These are phyloP conservation scores for Castanospermum australe DNA, from an alignment of 306 rosid genomes.

Conservation along the genomic window DNA sequence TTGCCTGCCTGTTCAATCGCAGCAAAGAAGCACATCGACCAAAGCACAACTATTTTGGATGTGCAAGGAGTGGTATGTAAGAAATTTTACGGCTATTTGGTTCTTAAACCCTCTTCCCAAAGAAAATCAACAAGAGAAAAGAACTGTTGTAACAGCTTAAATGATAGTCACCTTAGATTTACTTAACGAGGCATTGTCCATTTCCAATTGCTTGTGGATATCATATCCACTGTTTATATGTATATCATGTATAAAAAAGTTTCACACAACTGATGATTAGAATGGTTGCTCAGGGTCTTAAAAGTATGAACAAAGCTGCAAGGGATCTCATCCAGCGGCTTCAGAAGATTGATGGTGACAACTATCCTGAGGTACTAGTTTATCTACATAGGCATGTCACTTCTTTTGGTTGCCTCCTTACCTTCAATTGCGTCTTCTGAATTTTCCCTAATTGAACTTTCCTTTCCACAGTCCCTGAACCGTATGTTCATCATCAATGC, in stretches of 20 bases:
- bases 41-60: conserved; percentile 95
- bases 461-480: conserved; percentile 58
- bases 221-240: not conserved
- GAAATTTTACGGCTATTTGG: not conserved
- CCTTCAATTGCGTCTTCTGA: not conserved
- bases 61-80: conserved; percentile 94
- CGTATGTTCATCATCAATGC: conserved; percentile 99
- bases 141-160: not conserved
- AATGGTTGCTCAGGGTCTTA: conserved; percentile 63
- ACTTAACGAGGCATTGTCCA: not conserved
- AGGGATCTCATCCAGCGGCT: conserved; percentile 85
- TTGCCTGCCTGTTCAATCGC: conserved; percentile 91
- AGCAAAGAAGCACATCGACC: conserved; percentile 89
- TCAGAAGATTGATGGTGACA: conserved; percentile 95
- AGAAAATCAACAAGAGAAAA: not conserved
- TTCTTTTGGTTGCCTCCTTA: not conserved
- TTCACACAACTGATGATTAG: not conserved
- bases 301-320: conserved; percentile 79
- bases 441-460: conserved; percentile 14
- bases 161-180: not conserved
- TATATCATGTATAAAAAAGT: not conserved
- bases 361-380: conserved; percentile 84
- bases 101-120: not conserved
- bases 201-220: not conserved
- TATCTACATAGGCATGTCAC: not conserved